These are phyloP conservation scores for Fusarium secorum DNA, from an alignment of 2,329 filamentous ascomycete genomes.

Conservation along the genomic window DNA sequence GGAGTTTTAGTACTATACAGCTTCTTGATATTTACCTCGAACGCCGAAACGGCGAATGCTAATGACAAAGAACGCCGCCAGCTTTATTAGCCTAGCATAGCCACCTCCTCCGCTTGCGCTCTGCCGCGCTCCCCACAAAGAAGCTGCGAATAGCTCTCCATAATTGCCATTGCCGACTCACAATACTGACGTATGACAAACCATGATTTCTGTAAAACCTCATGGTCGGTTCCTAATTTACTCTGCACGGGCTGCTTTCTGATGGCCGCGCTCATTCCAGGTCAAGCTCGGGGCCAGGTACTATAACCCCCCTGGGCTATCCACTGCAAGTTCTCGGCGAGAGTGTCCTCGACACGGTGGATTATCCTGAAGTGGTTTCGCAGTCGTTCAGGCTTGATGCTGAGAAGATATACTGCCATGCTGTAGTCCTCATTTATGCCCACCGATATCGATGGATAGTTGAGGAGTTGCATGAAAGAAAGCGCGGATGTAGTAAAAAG, in stretches of 20 bases:
- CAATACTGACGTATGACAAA: not conserved
- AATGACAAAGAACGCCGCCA: not conserved
- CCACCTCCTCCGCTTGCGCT: not conserved
- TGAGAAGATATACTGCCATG: no score
- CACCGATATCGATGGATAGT: no score
- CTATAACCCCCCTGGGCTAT: not conserved
- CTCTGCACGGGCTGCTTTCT: not conserved
- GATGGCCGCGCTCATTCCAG: not conserved
- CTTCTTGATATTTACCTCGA: not conserved
- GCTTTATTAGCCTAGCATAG: not conserved
- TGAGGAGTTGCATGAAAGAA: no score
- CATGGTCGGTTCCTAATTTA: accelerated
- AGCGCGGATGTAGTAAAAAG: no score
- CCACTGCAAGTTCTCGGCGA: not conserved
- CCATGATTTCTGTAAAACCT: accelerated
- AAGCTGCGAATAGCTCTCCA: not conserved
- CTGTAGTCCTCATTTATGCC: no score
- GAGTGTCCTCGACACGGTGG: not conserved
- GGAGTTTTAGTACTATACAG: accelerated
- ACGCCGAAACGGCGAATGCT: not conserved
- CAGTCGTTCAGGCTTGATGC: not conserved
- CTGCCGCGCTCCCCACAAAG: not conserved
- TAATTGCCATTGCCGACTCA: not conserved
- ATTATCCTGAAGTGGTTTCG: not conserved
- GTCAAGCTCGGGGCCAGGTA: not conserved